phyloP scores from a whole-genome alignment of 257 asterid species.

The Jacaranda mimosifolia region DNA sequence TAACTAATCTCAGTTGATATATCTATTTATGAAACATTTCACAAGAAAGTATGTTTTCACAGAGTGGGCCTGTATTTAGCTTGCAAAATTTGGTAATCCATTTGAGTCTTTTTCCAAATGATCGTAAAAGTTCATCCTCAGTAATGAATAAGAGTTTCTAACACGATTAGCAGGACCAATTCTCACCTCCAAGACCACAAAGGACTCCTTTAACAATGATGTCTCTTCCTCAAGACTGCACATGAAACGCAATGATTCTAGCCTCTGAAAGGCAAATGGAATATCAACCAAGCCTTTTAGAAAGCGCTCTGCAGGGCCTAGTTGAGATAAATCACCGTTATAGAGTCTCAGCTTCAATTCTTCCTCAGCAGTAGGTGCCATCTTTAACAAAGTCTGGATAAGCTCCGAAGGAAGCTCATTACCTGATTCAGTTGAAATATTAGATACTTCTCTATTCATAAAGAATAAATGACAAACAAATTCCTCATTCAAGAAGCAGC shows the following conservation, averaged over 20 bases:
- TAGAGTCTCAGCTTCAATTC: conserved; percentile 70
- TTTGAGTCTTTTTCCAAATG: too few species aligned
- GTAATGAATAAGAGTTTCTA: neutral
- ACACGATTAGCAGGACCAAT: conserved; percentile 3
- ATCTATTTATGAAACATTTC: too few species aligned
- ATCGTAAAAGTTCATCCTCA: neutral
- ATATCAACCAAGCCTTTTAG: conserved; percentile 71
- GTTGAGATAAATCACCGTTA: conserved; percentile 54
- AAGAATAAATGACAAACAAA: neutral
- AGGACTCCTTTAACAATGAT: conserved; percentile 51
- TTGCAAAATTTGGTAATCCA: too few species aligned
- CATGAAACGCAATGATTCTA: conserved; percentile 68
- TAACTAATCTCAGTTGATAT: too few species aligned
- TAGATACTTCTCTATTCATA: conserved; percentile 6
- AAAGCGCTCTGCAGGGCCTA: conserved; percentile 79
- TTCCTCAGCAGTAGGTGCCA: conserved; percentile 82
- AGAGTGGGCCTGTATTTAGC: too few species aligned
- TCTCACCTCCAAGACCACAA: conserved; percentile 64
- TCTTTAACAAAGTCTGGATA: conserved; percentile 66
- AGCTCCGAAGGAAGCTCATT: conserved; percentile 74
- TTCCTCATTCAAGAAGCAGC: neutral
- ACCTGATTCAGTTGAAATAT: conserved; percentile 48
- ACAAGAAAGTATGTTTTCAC: too few species aligned
- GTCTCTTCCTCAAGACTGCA: conserved; percentile 68
- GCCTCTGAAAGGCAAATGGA: conserved; percentile 73